Conservation (phyloP, 2,329 filamentous ascomycete genomes). For the Exophiala lecanii-corni region DNA sequence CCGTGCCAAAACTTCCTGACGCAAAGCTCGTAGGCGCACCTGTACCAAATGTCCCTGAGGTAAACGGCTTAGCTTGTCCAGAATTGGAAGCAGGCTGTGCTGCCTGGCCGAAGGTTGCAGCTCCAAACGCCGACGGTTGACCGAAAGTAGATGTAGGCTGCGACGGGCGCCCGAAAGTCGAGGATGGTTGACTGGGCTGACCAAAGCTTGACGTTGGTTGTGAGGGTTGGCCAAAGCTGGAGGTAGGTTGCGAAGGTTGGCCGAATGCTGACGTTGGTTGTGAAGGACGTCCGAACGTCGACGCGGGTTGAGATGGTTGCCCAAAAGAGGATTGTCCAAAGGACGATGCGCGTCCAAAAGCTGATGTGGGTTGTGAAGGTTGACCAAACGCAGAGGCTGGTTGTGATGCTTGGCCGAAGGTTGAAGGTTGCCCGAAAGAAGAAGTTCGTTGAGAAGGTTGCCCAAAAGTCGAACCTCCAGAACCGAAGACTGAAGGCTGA, state of each 20-base stretch:
- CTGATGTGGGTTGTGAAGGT: constrained; percentile 24
- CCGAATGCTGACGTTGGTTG: constrained; percentile 21
- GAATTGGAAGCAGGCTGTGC: constrained; percentile 32
- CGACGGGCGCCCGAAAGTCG: constrained; percentile 20
- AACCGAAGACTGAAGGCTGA: constrained; percentile 28
- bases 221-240: constrained; percentile 25
- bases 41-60: constrained; percentile 30
- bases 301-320: constrained; percentile 18
- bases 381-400: constrained; percentile 32
- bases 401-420: constrained; percentile 26
- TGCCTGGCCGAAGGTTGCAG: constrained; percentile 29
- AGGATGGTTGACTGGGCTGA: constrained; percentile 22
- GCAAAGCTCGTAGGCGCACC: constrained; percentile 13
- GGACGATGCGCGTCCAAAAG: constrained; percentile 23
- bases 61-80: constrained; percentile 27
- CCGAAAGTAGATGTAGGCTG: constrained; percentile 17
- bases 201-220: constrained; percentile 22
- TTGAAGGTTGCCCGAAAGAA: constrained; percentile 31
- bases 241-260: constrained; percentile 17
- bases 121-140: constrained; percentile 25
- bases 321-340: constrained; percentile 27
- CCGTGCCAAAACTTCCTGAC: constrained; percentile 30
- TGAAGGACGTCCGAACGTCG: constrained; percentile 24
- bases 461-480: constrained; percentile 30
- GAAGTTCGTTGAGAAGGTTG: constrained; percentile 25